Conservation (phyloP, 345 rosid genomes). For the Melaleuca alternifolia region DNA sequence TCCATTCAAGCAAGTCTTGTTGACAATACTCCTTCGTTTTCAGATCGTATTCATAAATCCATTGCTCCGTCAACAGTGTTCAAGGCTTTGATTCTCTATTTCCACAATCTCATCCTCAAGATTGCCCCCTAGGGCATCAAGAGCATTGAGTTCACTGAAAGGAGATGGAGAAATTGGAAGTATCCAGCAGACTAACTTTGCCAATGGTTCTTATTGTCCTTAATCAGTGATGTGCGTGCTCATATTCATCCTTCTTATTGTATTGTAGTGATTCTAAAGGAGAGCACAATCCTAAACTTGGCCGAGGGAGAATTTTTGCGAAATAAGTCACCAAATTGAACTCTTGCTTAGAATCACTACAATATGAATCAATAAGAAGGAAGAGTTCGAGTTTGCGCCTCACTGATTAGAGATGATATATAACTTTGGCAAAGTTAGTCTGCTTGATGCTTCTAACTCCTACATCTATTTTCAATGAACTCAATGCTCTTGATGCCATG, state of each 20-base stretch:
- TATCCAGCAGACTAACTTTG: slow-evolving; percentile 9
- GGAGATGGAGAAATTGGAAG: slow-evolving; percentile 24
- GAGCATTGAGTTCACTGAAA: slow-evolving; percentile 10
- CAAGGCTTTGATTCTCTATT: neutral
- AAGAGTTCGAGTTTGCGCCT: neutral
- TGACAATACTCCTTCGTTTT: too few relatives aligned
- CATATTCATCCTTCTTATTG: neutral
- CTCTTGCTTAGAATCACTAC: neutral
- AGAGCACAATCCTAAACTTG: too few relatives aligned
- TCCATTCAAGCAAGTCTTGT: neutral
- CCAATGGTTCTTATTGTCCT: neutral
- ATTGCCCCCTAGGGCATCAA: slow-evolving; percentile 14
- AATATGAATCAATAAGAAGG: neutral
- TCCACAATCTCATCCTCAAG: slow-evolving; percentile 2
- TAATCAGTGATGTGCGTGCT: neutral
- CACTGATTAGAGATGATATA: neutral
- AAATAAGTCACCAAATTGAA: neutral
- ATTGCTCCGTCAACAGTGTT: neutral
- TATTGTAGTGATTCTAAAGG: neutral
- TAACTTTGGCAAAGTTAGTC: neutral
- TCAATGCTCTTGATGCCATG: slow-evolving; percentile 9
- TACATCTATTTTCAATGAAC: slow-evolving; percentile 21
- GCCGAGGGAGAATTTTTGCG: too few relatives aligned
- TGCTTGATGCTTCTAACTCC: slow-evolving; percentile 25
- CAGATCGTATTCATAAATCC: neutral